These are phyloP conservation scores for Cucumis melo DNA, from an alignment of 306 rosid genomes.

Conservation along the genomic window DNA sequence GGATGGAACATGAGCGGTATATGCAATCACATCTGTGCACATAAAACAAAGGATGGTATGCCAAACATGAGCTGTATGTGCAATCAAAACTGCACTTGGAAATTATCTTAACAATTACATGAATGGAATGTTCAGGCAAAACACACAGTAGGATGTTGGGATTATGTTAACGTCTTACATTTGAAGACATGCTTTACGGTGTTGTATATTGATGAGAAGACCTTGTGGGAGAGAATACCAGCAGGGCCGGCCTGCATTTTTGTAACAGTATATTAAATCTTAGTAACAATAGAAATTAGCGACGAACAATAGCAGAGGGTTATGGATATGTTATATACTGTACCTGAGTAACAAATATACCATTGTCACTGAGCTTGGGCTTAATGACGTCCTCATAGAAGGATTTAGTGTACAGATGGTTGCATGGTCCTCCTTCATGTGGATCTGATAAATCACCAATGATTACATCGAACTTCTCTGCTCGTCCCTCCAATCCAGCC, in stretches of 20 bases:
- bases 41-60: neutral
- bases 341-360: slow-evolving; percentile 26
- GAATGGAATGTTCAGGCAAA: neutral
- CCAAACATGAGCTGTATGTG: neutral
- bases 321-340: neutral
- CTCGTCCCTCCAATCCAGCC: slow-evolving; percentile 12
- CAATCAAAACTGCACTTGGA: no score
- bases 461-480: slow-evolving; percentile 22
- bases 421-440: slow-evolving; percentile 26
- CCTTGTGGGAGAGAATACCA: slow-evolving; percentile 18
- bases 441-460: slow-evolving; percentile 23
- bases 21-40: slow-evolving; percentile 23
- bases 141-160: neutral
- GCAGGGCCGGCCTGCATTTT: slow-evolving; percentile 20
- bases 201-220: slow-evolving; percentile 23
- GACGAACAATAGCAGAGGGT: neutral
- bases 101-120: neutral
- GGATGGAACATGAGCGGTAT: slow-evolving; percentile 25
- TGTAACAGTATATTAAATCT: neutral
- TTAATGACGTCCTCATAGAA: slow-evolving; percentile 17
- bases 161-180: neutral
- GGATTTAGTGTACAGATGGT: slow-evolving; percentile 17
- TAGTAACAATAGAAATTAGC: neutral
- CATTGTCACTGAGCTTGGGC: slow-evolving; percentile 18
- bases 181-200: slow-evolving; percentile 21